These are phyloP conservation scores for Phyllosticta citrichinensis DNA, from an alignment of 2,329 filamentous ascomycete genomes.

Conservation along the genomic window DNA sequence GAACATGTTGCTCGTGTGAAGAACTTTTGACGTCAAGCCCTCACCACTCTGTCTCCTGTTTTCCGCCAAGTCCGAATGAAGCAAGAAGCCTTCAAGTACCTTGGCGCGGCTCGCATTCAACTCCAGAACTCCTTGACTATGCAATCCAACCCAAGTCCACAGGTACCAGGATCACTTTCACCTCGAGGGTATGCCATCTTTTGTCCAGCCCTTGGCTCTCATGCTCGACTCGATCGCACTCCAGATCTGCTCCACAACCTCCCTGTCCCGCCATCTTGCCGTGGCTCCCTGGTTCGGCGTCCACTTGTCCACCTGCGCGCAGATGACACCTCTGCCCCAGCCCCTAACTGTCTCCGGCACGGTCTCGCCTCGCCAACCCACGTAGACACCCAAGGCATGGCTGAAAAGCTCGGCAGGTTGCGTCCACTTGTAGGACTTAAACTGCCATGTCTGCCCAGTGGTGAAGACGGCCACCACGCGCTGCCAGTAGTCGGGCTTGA, in stretches of 20 bases:
- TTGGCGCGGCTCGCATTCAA: not conserved
- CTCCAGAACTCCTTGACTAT: not conserved
- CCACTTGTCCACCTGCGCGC: slow-evolving; percentile 77
- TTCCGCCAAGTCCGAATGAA: not conserved
- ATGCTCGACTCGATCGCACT: slow-evolving; percentile 79
- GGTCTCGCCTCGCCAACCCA: slow-evolving; percentile 83
- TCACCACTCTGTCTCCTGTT: not conserved
- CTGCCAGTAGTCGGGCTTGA: slow-evolving; percentile 97
- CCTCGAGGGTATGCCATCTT: slow-evolving; percentile 41
- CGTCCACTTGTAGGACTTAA: slow-evolving; percentile 96
- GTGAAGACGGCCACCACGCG: slow-evolving; percentile 95
- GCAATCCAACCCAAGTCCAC: not conserved
- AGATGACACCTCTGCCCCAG: slow-evolving; percentile 78
- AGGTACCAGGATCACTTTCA: not conserved
- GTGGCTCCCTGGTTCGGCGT: slow-evolving; percentile 39
- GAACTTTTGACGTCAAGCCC: not conserved
- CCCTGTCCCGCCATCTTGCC: slow-evolving; percentile 73
- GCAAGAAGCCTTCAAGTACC: not conserved
- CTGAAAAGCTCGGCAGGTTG: slow-evolving; percentile 80
- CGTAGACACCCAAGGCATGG: slow-evolving; percentile 76
- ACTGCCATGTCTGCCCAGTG: slow-evolving; percentile 96
- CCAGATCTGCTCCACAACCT: slow-evolving; percentile 91
- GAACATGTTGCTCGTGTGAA: not conserved
- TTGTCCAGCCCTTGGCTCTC: slow-evolving; percentile 73
- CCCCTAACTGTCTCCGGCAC: slow-evolving; percentile 66